Evolutionary conservation across 371 early-diverging fungal species (phyloP).

Genomic region (Rhizopus sp.): DNA sequence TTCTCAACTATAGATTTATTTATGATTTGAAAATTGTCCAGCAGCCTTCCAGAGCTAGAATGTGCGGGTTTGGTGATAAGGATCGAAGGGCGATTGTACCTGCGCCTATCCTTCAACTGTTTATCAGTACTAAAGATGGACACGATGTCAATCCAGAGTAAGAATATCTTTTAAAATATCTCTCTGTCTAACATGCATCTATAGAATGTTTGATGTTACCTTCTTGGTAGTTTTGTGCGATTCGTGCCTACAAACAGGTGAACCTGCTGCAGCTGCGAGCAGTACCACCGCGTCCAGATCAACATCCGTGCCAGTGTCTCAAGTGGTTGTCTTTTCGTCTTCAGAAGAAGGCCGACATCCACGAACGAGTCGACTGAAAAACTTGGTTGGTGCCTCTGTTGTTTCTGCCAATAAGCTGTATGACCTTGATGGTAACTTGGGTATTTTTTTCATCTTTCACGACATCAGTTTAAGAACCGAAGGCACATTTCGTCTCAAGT

Average conservation of each 20-base stretch:
- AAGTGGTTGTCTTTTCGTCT: conserved; percentile 14
- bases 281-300: conserved; percentile 35
- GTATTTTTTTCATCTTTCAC: conserved; percentile 77
- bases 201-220: conserved; percentile 56
- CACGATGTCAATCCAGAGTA: conserved; percentile 41
- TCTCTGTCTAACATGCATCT: not conserved
- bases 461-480: conserved; percentile 71
- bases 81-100: conserved; percentile 64
- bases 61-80: conserved; percentile 86
- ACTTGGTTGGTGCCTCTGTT: conserved; percentile 74
- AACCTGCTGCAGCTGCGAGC: conserved; percentile 42
- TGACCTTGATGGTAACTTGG: conserved; percentile 63
- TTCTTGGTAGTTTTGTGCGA: conserved; percentile 65
- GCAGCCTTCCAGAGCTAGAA: conserved; percentile 79
- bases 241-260: conserved; percentile 52
- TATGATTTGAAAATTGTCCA: conserved; percentile 52
- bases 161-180: conserved; percentile 1
- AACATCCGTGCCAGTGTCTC: conserved; percentile 11
- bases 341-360: conserved; percentile 8
- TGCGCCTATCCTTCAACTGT: conserved; percentile 56
- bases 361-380: conserved; percentile 49
- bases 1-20: not conserved
- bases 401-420: conserved; percentile 68
- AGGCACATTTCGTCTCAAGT: conserved; percentile 65
- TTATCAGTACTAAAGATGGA: conserved; percentile 31